Conservation (phyloP, 805 yeast species). For the Starmerella ratchasimensis region DNA sequence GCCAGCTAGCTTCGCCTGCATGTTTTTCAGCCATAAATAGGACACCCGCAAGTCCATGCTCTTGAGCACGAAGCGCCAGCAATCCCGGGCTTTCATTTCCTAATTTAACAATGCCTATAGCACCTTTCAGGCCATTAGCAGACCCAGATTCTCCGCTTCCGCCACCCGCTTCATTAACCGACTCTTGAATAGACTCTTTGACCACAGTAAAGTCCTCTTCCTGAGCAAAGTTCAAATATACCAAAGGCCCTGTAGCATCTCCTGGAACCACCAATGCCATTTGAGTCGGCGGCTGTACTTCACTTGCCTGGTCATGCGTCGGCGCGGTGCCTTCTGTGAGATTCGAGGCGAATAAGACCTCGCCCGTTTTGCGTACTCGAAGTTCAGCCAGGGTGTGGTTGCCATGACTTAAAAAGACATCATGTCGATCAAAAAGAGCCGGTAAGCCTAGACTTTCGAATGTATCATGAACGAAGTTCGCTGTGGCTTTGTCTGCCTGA, state of each 20-base stretch:
- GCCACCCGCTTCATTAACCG: too few relatives aligned
- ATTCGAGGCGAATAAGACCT: constrained; percentile 29
- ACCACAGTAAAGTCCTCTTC: constrained; percentile 34
- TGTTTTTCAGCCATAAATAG: constrained; percentile 43
- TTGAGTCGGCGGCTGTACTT: constrained; percentile 22
- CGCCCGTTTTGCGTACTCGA: constrained; percentile 13
- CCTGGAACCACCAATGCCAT: constrained; percentile 52
- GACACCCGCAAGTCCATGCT: constrained; percentile 47
- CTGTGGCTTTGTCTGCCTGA: constrained; percentile 63
- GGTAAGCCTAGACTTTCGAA: constrained; percentile 46
- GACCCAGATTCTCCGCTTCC: too few relatives aligned
- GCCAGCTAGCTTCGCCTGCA: constrained; percentile 20
- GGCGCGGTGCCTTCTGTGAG: constrained; percentile 26
- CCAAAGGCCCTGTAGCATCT: constrained; percentile 36
- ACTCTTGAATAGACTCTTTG: too few relatives aligned
- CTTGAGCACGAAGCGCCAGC: constrained; percentile 43
- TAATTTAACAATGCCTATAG: constrained; percentile 48
- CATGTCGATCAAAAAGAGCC: constrained; percentile 23
- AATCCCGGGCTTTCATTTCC: constrained; percentile 39
- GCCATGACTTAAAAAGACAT: constrained; percentile 57
- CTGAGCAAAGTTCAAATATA: constrained; percentile 60
- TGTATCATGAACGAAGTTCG: constrained; percentile 48
- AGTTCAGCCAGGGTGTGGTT: constrained; percentile 26
- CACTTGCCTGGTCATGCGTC: constrained; percentile 19
- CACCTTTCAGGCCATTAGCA: constrained; percentile 30